Evolutionary conservation across 768 basidiomycete genomes (phyloP).

Genomic region (Amylocystis lapponica): DNA sequence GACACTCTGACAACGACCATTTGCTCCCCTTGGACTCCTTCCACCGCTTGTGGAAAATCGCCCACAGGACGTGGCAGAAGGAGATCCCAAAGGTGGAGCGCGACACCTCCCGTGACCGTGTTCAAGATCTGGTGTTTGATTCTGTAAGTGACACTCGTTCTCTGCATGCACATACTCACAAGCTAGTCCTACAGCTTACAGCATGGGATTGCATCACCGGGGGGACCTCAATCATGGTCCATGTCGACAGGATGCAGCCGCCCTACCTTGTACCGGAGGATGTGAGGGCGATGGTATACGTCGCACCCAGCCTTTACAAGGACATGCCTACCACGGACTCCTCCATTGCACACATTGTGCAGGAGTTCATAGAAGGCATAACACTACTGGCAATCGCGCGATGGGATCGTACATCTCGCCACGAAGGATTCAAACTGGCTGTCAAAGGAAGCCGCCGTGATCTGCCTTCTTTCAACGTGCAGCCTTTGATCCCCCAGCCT

Average conservation of each 20-base stretch:
- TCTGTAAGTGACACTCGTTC: too few relatives aligned
- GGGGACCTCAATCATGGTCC: not conserved
- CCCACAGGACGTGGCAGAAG: too few relatives aligned
- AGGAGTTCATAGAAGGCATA: not conserved
- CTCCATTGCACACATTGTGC: not conserved
- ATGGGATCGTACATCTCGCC: too few relatives aligned
- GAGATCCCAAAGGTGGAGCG: too few relatives aligned
- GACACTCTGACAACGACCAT: conserved; percentile 1
- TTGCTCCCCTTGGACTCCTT: not conserved
- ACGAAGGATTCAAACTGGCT: too few relatives aligned
- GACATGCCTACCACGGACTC: not conserved
- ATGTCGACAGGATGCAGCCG: not conserved
- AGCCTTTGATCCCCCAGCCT: too few relatives aligned
- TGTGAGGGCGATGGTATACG: not conserved
- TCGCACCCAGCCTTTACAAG: not conserved
- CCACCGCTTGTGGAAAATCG: not conserved
- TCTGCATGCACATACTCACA: too few relatives aligned
- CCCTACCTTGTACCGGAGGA: not conserved
- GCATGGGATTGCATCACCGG: not conserved
- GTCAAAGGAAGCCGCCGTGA: too few relatives aligned
- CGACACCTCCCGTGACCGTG: too few relatives aligned
- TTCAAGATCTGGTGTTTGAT: too few relatives aligned
- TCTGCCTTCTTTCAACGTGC: too few relatives aligned
- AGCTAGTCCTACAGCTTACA: not conserved
- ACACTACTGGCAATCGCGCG: not conserved